Conservation (phyloP, 345 rosid genomes). For the Pistacia vera region DNA sequence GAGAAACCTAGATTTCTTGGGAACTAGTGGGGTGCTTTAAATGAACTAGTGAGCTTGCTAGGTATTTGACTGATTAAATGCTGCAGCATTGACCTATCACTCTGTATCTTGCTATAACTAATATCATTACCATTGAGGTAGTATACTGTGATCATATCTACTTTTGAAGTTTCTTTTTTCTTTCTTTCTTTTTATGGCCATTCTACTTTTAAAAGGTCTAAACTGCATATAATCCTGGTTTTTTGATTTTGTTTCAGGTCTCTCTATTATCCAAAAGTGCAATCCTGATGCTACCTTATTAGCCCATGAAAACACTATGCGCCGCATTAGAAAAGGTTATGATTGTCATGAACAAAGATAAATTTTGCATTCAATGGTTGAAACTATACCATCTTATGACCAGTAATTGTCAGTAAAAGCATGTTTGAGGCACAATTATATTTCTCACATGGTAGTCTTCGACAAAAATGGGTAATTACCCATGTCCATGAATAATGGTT, state of each 20-base stretch:
- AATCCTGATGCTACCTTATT: constrained; percentile 67
- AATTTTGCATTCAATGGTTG: not conserved
- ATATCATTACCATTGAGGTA: constrained; percentile 1
- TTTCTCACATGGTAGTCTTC: not conserved
- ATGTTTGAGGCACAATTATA: not conserved
- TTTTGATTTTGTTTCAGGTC: constrained; percentile 56
- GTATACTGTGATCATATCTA: constrained; percentile 8
- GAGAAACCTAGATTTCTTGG: not conserved
- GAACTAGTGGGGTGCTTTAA: not conserved
- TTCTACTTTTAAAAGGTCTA: not conserved
- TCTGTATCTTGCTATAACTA: not conserved
- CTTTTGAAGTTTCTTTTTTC: constrained; percentile 1
- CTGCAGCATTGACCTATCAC: not conserved
- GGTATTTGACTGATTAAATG: not conserved
- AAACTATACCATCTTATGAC: not conserved
- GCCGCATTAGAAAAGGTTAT: constrained; percentile 65
- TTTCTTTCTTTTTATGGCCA: not conserved
- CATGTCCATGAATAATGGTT: not conserved
- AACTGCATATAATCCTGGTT: constrained; percentile 15
- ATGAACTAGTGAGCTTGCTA: not conserved
- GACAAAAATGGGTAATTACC: not conserved
- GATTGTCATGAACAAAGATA: not conserved
- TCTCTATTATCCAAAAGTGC: constrained; percentile 75
- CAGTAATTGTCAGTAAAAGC: not conserved
- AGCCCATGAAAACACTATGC: constrained; percentile 75